Percentiles rank a stretch among this genome's conserved stretches.
Conservation (phyloP, 73 alveolate genomes). For the Paramecium primaurelia region DNA sequence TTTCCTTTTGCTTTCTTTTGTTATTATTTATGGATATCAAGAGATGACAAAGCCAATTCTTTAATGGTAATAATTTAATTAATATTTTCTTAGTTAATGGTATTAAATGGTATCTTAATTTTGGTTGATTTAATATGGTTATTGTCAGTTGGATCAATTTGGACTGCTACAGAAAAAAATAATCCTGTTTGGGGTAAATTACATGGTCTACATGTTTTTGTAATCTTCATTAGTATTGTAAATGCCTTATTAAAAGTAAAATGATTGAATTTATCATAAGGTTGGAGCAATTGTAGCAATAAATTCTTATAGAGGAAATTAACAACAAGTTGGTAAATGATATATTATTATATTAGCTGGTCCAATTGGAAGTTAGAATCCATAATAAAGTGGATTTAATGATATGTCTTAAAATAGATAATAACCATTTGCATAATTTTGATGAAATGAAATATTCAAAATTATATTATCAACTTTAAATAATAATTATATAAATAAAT, state of each 20-base stretch:
- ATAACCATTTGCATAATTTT: background rate
- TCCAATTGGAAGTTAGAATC: background rate
- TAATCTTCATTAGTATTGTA: slow-evolving; percentile 39
- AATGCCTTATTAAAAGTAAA: slow-evolving; percentile 54
- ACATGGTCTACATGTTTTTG: slow-evolving; percentile 61
- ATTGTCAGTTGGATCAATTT: slow-evolving; percentile 56
- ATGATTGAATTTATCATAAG: background rate
- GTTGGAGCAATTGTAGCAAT: slow-evolving; percentile 40
- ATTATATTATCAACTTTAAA: background rate
- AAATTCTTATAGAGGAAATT: slow-evolving; percentile 27
- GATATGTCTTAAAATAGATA: background rate
- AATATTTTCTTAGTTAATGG: slow-evolving; percentile 10
- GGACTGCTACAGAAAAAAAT: slow-evolving; percentile 56
- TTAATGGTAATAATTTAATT: slow-evolving; percentile 45
- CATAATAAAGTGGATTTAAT: background rate
- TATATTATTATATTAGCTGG: background rate
- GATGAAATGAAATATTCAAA: background rate
- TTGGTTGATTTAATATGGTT: slow-evolving; percentile 61
- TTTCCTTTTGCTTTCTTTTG: slow-evolving; percentile 64
- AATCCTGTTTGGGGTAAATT: slow-evolving; percentile 54
- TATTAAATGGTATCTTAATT: slow-evolving; percentile 56
- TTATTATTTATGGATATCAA: slow-evolving; percentile 62
- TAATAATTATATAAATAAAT: background rate
- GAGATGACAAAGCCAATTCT: slow-evolving; percentile 61
- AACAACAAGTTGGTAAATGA: background rate